Evolutionary conservation across 1,139 yeast genomes (phyloP).

Genomic region (Kodamaea derodonti): DNA sequence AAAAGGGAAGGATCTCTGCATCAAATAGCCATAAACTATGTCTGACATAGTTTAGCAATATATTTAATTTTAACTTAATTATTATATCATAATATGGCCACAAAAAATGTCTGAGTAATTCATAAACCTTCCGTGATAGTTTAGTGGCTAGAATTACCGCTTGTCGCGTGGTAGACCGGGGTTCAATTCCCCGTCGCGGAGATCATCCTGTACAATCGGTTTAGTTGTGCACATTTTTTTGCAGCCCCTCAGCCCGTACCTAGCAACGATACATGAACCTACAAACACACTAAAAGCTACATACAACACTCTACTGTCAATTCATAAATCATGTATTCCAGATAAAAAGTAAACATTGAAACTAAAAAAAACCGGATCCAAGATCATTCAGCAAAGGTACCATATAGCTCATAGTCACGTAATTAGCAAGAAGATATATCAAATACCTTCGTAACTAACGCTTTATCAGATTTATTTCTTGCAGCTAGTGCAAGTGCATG

Average conservation of each 20-base stretch:
- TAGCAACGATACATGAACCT: too few species aligned
- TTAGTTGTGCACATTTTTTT: neutral
- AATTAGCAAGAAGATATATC: too few species aligned
- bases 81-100: neutral
- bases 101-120: neutral
- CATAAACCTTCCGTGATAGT: conserved; percentile 34
- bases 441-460: too few species aligned
- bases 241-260: too few species aligned
- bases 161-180: conserved; percentile 66
- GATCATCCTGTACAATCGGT: conserved; percentile 17
- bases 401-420: too few species aligned
- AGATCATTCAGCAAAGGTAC: neutral
- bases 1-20: too few species aligned
- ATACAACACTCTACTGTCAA: neutral
- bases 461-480: conserved; percentile 10
- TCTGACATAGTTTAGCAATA: neutral
- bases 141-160: conserved; percentile 48
- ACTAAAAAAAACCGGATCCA: conserved; percentile 1
- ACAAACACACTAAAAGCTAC: neutral
- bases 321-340: neutral
- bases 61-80: too few species aligned
- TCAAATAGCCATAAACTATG: too few species aligned
- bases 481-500: conserved; percentile 12
- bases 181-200: conserved; percentile 71
- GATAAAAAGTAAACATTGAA: neutral